Base-by-base conservation (phyloP, 768 basidiomycete genomes). In the Lyophyllum semitale region DNA sequence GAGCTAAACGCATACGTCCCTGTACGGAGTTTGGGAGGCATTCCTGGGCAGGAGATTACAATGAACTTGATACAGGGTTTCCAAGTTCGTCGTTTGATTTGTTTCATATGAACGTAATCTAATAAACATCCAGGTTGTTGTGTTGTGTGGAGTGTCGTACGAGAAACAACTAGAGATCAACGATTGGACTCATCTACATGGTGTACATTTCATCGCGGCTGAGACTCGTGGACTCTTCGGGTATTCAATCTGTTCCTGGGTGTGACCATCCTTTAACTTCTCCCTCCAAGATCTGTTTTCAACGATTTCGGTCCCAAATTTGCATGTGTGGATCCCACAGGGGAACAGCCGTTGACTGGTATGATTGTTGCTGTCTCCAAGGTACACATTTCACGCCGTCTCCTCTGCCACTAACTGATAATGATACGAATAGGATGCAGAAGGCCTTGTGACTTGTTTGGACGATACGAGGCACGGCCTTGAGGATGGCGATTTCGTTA, bases 401-500 rank as follows among this genome's bases (percentile, higher is more conserved):
- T 25, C 12, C 22, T 25, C 20, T 41, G 50, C 18, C 18, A 1
- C 26, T 25, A 22, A 54, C 32, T 54, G 30, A 60, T 38, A 17
- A 43, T n/a, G 12, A 27, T 26, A 22, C 20, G 26, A 41, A 26
- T 54, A 96, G 93, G 89, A 87, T 57, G 77, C 80, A 42, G 94
- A 97, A 49, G 95, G 89, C n/a, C 73, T 98, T 20, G 96, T 98
- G 7, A 97, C 96, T 11, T 97, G 95, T 68, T 76, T 98, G 55
- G 97, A 99, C 62, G 97, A 99, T 76, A 90, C 96, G 11, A 84
- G 97, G 55, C 97, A 98, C 70, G 97, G 97, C 18, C 82, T 99
- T n/a, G 95, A 98, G 70, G 97, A 98, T 68, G 97, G 97, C 15
- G 94, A 98, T 67, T 98, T 88, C 64, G 95, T 98, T 22, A 95